Evolutionary conservation across 225 moss, liverwort and hornwort genomes (phyloP).

Genomic region (Polytrichum formosum): DNA sequence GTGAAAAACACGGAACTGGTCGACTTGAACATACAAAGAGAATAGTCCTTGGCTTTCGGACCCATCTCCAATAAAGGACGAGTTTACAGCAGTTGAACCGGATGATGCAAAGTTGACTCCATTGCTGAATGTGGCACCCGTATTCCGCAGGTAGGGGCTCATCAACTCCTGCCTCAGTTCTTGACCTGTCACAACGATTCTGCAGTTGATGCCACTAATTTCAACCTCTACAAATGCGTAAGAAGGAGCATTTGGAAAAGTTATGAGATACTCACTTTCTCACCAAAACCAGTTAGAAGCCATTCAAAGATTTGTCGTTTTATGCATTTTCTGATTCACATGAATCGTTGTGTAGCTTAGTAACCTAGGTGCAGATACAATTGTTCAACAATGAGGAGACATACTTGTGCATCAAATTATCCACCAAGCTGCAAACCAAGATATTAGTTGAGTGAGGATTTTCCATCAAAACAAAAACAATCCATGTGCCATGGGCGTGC

Average conservation of each 20-base stretch:
- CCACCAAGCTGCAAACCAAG: too few relatives aligned
- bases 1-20: slow-evolving; percentile 36
- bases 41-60: slow-evolving; percentile 22
- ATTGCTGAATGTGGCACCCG: slow-evolving; percentile 14
- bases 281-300: neutral
- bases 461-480: too few relatives aligned
- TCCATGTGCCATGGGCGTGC: too few relatives aligned
- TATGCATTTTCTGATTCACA: too few relatives aligned
- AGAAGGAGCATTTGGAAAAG: too few relatives aligned
- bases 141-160: slow-evolving; percentile 22
- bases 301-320: too few relatives aligned
- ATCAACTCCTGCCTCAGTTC: slow-evolving; percentile 18
- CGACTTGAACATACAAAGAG: slow-evolving; percentile 22
- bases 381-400: too few relatives aligned
- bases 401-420: neutral
- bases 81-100: slow-evolving; percentile 19
- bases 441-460: too few relatives aligned
- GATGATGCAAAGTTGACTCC: slow-evolving; percentile 40
- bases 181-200: slow-evolving; percentile 17
- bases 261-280: neutral
- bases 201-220: neutral
- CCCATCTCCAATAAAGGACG: neutral
- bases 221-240: too few relatives aligned
- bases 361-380: too few relatives aligned
- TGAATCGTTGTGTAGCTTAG: too few relatives aligned